Evolutionary conservation across 2,329 filamentous ascomycete species (phyloP).

Genomic region (Tothia fuscella): DNA sequence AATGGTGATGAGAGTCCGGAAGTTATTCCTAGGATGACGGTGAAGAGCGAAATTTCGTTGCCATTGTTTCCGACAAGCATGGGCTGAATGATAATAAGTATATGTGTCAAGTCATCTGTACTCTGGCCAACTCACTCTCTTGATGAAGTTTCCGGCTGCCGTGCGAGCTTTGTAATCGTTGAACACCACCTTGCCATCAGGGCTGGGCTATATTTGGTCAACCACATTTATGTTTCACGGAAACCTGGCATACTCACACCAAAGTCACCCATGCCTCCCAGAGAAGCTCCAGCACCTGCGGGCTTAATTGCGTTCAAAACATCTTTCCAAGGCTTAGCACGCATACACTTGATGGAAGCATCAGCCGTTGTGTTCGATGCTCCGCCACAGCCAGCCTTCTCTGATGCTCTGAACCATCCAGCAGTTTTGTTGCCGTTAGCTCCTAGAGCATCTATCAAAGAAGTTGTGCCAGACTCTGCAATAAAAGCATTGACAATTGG

Average conservation of each 20-base stretch:
- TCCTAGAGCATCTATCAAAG: neutral
- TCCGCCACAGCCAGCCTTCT: constrained; percentile 5
- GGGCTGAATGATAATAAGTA: neutral
- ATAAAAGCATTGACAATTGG: constrained; percentile 9
- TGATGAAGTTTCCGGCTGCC: constrained; percentile 1
- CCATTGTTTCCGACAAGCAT: constrained; percentile 9
- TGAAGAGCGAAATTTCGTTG: neutral
- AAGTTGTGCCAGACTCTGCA: constrained; percentile 23
- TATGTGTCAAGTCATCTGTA: neutral
- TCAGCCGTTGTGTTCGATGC: neutral
- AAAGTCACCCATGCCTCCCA: neutral
- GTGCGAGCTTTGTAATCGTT: neutral
- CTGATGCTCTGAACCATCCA: neutral
- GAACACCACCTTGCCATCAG: constrained; percentile 7
- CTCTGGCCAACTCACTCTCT: neutral
- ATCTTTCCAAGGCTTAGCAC: constrained; percentile 4
- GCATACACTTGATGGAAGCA: constrained; percentile 1
- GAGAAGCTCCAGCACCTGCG: neutral
- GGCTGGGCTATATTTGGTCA: too few relatives aligned
- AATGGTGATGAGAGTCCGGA: neutral
- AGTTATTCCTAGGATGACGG: neutral
- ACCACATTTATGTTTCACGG: neutral
- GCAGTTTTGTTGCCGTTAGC: neutral
- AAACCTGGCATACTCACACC: too few relatives aligned
- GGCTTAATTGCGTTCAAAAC: neutral